Conservation (phyloP, 768 basidiomycete genomes). For the Naematelia aurantialba region DNA sequence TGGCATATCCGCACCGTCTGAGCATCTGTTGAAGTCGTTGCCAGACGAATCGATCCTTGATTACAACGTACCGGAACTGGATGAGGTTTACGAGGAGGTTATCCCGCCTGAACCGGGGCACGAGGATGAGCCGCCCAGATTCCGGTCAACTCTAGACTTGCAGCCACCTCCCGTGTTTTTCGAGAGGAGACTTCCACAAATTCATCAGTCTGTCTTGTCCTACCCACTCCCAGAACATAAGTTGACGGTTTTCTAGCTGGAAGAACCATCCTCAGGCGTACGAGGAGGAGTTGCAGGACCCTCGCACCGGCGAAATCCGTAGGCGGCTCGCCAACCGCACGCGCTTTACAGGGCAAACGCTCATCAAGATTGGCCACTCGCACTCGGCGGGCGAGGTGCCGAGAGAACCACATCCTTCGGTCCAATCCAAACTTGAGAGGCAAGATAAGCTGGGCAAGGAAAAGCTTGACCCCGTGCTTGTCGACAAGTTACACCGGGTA, state of each 20-base stretch:
- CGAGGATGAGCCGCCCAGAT: constrained; percentile 16
- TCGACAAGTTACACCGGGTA: constrained; percentile 36
- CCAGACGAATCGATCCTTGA: constrained; percentile 69
- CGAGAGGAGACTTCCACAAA: constrained; percentile 58
- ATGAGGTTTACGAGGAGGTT: constrained; percentile 65
- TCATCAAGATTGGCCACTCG: constrained; percentile 20
- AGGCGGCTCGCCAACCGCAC: constrained; percentile 29
- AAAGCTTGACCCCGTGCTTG: constrained; percentile 58
- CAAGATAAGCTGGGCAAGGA: constrained; percentile 59
- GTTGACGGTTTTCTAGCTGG: constrained; percentile 21
- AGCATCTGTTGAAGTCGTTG: constrained; percentile 1
- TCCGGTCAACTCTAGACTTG: constrained; percentile 59
- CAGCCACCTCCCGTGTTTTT: constrained; percentile 89
- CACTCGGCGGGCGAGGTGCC: constrained; percentile 27
- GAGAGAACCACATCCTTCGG: constrained; percentile 55
- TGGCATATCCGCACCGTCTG: neutral
- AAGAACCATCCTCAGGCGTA: constrained; percentile 20
- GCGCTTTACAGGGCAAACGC: constrained; percentile 12
- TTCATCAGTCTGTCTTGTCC: constrained; percentile 19
- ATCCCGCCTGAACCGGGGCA: constrained; percentile 36
- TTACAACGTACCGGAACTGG: constrained; percentile 67
- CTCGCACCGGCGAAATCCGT: constrained; percentile 22
- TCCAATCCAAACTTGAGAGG: constrained; percentile 62
- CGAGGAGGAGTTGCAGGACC: constrained; percentile 26
- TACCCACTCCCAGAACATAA: neutral